These are phyloP conservation scores for Colletotrichum sojae DNA, from an alignment of 2,329 filamentous ascomycete genomes.

Conservation along the genomic window DNA sequence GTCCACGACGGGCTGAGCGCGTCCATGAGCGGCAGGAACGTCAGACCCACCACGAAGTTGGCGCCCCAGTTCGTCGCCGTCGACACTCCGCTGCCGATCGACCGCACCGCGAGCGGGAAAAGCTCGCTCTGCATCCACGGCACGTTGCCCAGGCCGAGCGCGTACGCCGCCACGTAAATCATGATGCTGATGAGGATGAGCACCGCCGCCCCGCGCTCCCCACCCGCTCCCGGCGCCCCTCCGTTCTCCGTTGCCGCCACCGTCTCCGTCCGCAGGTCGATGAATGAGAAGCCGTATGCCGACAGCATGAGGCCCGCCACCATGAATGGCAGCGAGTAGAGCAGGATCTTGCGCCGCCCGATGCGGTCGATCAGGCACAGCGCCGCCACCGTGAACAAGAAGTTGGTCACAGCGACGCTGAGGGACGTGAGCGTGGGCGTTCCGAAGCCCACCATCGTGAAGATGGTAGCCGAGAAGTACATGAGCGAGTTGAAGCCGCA, in stretches of 20 bases:
- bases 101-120: constrained; percentile 83
- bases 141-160: constrained; percentile 89
- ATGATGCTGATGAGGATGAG: constrained; percentile 83
- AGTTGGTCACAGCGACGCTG: constrained; percentile 86
- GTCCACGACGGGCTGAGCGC: constrained; percentile 80
- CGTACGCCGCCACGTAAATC: constrained; percentile 88
- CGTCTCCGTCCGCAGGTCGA: constrained; percentile 60
- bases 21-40: constrained; percentile 91
- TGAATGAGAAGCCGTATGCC: constrained; percentile 78
- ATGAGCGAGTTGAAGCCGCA: constrained; percentile 93
- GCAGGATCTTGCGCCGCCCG: constrained; percentile 83
- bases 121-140: constrained; percentile 97
- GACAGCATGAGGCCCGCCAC: constrained; percentile 78
- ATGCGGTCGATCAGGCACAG: constrained; percentile 84
- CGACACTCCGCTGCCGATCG: constrained; percentile 78
- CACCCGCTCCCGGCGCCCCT: constrained; percentile 39
- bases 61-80: constrained; percentile 90
- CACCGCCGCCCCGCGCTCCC: constrained; percentile 56
- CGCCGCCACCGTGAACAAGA: constrained; percentile 82
- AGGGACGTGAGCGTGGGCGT: constrained; percentile 86
- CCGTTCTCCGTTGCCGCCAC: constrained; percentile 44
- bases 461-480: constrained; percentile 91
- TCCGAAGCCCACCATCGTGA: constrained; percentile 81
- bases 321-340: constrained; percentile 91
- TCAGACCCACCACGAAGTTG: constrained; percentile 89